A percentile compares a stretch with the other conserved stretches of the same genome.
Conservation (phyloP, 2,329 filamentous ascomycete genomes). For the Alternaria triticimaculans region DNA sequence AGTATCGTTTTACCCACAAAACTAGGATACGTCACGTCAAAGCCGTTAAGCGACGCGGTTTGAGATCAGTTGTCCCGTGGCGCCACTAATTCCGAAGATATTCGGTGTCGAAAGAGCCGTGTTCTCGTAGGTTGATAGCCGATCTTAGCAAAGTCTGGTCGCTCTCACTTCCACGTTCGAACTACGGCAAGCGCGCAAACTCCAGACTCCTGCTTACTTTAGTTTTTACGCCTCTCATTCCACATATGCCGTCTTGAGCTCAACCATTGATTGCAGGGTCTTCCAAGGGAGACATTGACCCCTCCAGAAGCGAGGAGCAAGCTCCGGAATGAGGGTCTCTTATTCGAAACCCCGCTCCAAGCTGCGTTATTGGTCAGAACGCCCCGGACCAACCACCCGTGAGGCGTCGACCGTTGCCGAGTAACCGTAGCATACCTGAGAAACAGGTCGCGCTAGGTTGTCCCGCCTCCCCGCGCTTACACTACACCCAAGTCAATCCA, state of each 20-base stretch:
- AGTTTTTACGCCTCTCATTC: conserved; percentile 4
- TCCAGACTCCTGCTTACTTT: background rate
- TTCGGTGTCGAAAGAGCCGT: conserved; percentile 2
- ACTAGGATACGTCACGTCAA: background rate
- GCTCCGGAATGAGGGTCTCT: conserved; percentile 2
- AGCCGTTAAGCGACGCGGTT: background rate
- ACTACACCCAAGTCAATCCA: conserved; percentile 9
- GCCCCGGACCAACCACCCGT: background rate
- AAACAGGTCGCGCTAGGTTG: background rate
- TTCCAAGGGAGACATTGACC: background rate
- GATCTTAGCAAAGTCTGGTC: background rate
- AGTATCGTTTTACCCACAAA: background rate
- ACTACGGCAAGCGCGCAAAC: conserved; percentile 4
- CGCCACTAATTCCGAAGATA: conserved; percentile 3
- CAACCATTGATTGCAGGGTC: conserved; percentile 1
- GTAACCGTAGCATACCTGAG: background rate
- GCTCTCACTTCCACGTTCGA: conserved; percentile 9
- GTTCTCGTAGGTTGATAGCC: background rate
- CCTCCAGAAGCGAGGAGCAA: background rate
- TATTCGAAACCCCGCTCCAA: background rate
- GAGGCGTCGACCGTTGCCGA: conserved; percentile 7
- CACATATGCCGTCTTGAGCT: background rate
- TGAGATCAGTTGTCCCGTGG: background rate
- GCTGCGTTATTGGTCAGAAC: background rate
- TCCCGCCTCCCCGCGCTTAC: conserved; percentile 14